Base-by-base conservation (phyloP, 1,284 basidiomycete species). In the Irpex rosettiformis region DNA sequence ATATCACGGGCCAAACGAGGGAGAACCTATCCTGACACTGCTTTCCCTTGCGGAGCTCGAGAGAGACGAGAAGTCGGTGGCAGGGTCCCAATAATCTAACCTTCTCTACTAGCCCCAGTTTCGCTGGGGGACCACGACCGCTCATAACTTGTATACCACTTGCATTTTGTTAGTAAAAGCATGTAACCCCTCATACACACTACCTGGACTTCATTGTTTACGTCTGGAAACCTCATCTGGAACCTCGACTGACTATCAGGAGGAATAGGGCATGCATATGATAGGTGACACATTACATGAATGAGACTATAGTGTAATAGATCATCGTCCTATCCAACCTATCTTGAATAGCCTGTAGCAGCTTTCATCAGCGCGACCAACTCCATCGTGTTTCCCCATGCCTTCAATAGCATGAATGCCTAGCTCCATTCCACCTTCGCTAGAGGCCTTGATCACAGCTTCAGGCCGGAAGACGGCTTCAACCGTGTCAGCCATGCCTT, bases 341-440 rank as follows among this genome's bases (percentile, higher is more conserved):
- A 91, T 87, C 73, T 81, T 80, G 66, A 84, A 89, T 58, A 89
- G 67, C 63, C 71, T 79, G 67, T 91, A 91, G 40, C 82, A 82
- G 58, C 77, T 76, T 71, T 91, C 89, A 69, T 91, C 89, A 40
- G 81, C 84, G 52, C 89, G 73, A 27, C 87, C 86, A 30, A 86
- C 73, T 4, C 84, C 79, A 13, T 74, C 75, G 61, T 76, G 72
- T 58, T 77, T 77, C 40, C 69, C 75, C 24, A 86, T 65, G n/a
- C 74, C 74, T 62, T 82, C 77, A 57, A 72, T 69, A 29, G 72
- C 66, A 54, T 84, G 64, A 25, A 86, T 75, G 45, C 66, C 77
- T 58, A 88, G 70, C 55, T 65, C 67, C 3, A 60, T 55, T 45
- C 7, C 40, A 58, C 47, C 52, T 30, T 42, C 33, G 3, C 52